A percentile compares a stretch with the other conserved stretches of the same genome.
Conservation (phyloP, 768 basidiomycete genomes). For the Leccinum variicolor region DNA sequence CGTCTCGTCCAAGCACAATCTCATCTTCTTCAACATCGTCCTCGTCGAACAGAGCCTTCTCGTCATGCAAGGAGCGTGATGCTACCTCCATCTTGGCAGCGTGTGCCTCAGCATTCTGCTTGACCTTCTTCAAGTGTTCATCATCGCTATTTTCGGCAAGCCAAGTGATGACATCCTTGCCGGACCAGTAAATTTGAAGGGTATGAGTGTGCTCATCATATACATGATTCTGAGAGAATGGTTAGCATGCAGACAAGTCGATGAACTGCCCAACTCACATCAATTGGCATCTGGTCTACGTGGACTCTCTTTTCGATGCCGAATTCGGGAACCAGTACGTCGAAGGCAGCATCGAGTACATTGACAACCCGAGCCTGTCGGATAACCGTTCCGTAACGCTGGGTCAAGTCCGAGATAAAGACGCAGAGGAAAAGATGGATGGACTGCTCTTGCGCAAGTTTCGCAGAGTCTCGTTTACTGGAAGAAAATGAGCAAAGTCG, state of each 20-base stretch:
- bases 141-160: slow-evolving; percentile 95
- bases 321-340: slow-evolving; percentile 94
- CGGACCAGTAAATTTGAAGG: slow-evolving; percentile 95
- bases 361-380: slow-evolving; percentile 94
- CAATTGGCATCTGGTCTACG: slow-evolving; percentile 98
- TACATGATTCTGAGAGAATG: slow-evolving; percentile 73
- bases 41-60: slow-evolving; percentile 85
- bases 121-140: slow-evolving; percentile 92
- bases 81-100: slow-evolving; percentile 89
- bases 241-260: slow-evolving; percentile 14
- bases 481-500: slow-evolving; percentile 9
- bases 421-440: slow-evolving; percentile 94
- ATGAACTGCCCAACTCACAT: slow-evolving; percentile 49
- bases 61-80: slow-evolving; percentile 81
- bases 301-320: slow-evolving; percentile 99
- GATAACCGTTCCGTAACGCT: slow-evolving; percentile 92
- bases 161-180: slow-evolving; percentile 91
- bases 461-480: slow-evolving; percentile 89
- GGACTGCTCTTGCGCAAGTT: slow-evolving; percentile 93
- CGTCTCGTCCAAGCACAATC: slow-evolving; percentile 68
- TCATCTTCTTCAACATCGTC: slow-evolving; percentile 81
- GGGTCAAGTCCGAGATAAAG: slow-evolving; percentile 89
- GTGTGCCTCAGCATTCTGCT: slow-evolving; percentile 88
- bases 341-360: slow-evolving; percentile 97
- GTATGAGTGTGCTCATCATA: slow-evolving; percentile 94